Conservation (phyloP, 768 basidiomycete genomes). For the Astraeus odoratus region DNA sequence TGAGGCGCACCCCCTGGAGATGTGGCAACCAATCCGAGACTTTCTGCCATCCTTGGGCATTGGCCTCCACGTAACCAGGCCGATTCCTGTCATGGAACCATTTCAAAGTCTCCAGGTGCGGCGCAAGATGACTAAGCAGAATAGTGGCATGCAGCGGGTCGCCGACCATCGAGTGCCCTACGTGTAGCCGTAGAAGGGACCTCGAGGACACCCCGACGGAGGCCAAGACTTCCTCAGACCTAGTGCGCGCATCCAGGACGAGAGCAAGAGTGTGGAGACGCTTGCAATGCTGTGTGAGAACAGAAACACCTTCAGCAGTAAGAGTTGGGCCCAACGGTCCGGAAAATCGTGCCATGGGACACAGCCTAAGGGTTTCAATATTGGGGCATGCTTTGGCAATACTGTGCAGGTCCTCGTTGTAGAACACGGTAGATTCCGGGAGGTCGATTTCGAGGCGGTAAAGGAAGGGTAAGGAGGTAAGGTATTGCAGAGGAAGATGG, state of each 20-base stretch:
- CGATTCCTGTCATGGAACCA: slow-evolving; percentile 77
- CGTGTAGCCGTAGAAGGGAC: slow-evolving; percentile 62
- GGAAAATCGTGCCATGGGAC: slow-evolving; percentile 63
- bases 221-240: slow-evolving; percentile 38
- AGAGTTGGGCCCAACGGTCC: slow-evolving; percentile 45
- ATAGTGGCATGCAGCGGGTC: slow-evolving; percentile 68
- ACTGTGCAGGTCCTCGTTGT: slow-evolving; percentile 49
- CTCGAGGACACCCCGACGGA: slow-evolving; percentile 49
- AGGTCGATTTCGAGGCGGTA: slow-evolving; percentile 69
- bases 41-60: slow-evolving; percentile 63
- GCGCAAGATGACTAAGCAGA: slow-evolving; percentile 72
- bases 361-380: slow-evolving; percentile 61
- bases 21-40: slow-evolving; percentile 66
- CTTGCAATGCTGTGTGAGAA: slow-evolving; percentile 50
- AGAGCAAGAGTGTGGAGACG: slow-evolving; percentile 59
- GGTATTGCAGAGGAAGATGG: slow-evolving; percentile 54
- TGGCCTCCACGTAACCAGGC: slow-evolving; percentile 59
- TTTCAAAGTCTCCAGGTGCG: slow-evolving; percentile 59
- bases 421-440: slow-evolving; percentile 66
- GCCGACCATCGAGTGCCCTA: slow-evolving; percentile 67
- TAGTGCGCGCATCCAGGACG: slow-evolving; percentile 53
- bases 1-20: slow-evolving; percentile 56
- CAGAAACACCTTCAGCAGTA: slow-evolving; percentile 55
- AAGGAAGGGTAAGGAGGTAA: slow-evolving; percentile 48
- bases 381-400: slow-evolving; percentile 59